phyloP scores from a whole-genome alignment of 2,329 filamentous ascomycete genomes.

The Laburnicola sp. region DNA sequence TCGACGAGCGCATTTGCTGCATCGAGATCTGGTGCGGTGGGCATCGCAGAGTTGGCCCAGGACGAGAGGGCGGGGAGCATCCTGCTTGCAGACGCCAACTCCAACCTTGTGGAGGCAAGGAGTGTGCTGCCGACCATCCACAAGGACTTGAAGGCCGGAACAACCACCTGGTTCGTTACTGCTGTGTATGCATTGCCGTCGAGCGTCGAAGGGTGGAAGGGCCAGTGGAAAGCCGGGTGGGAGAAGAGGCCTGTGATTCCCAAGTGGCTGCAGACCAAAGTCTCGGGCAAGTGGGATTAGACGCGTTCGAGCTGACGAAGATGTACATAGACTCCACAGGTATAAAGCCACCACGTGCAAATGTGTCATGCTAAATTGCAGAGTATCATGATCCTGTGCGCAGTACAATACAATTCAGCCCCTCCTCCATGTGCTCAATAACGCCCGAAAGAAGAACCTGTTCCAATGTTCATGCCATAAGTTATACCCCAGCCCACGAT shows the following conservation, averaged over 20 bases:
- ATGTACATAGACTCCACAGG: no score
- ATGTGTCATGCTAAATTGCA: no score
- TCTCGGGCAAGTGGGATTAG: slow-evolving; percentile 40
- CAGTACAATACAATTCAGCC: neutral
- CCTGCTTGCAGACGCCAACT: slow-evolving; percentile 77
- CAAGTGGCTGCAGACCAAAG: slow-evolving; percentile 61
- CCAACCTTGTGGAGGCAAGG: slow-evolving; percentile 72
- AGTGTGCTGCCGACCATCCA: slow-evolving; percentile 72
- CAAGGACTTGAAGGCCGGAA: slow-evolving; percentile 60
- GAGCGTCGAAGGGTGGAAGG: slow-evolving; percentile 54
- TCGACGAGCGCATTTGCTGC: slow-evolving; percentile 48
- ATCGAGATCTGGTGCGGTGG: slow-evolving; percentile 55
- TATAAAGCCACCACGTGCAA: no score
- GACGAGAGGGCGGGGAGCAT: slow-evolving; percentile 61
- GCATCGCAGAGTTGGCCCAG: slow-evolving; percentile 52
- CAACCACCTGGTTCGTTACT: slow-evolving; percentile 68
- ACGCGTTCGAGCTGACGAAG: no score
- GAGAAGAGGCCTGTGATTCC: slow-evolving; percentile 61
- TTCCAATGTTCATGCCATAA: neutral
- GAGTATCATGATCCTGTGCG: neutral
- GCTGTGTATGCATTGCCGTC: slow-evolving; percentile 72
- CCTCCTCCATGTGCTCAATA: neutral
- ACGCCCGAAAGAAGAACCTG: neutral
- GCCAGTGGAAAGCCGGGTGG: slow-evolving; percentile 56
- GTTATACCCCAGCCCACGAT: neutral